phyloP scores from a whole-genome alignment of 768 basidiomycete genomes.

The Hericium coralloides region DNA sequence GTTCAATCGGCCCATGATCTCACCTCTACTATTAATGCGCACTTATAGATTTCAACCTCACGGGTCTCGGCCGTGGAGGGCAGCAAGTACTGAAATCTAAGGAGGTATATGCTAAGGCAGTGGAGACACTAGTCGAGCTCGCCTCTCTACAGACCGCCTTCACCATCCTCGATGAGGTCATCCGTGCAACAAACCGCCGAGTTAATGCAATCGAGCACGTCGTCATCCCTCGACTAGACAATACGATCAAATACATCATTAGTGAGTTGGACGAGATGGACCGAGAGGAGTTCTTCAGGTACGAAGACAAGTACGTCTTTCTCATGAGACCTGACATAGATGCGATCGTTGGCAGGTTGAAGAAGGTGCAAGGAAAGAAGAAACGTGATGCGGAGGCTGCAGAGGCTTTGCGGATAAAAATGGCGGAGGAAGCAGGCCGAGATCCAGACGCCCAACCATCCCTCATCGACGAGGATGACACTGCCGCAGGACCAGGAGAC shows the following conservation, averaged over 20 bases:
- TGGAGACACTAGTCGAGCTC: constrained; percentile 94
- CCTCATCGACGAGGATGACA: constrained; percentile 2
- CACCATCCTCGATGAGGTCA: constrained; percentile 97
- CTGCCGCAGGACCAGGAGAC: constrained; percentile 35
- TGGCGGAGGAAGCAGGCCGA: constrained; percentile 7
- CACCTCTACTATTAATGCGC: neutral
- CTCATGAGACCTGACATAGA: neutral
- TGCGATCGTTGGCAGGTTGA: constrained; percentile 46
- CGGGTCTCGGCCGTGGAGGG: constrained; percentile 92
- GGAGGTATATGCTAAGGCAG: constrained; percentile 95
- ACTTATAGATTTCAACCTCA: constrained; percentile 82
- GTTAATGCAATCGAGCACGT: constrained; percentile 99
- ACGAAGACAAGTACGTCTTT: constrained; percentile 10
- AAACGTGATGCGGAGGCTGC: constrained; percentile 56
- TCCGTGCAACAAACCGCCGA: constrained; percentile 96
- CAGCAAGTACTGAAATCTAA: constrained; percentile 93
- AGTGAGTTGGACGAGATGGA: constrained; percentile 99
- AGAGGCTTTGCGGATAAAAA: constrained; percentile 14
- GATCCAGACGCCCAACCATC: constrained; percentile 3
- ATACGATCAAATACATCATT: constrained; percentile 96
- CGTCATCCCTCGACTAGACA: constrained; percentile 89
- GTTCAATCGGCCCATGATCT: constrained; percentile 2
- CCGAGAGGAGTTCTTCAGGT: constrained; percentile 91
- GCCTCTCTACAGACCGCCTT: constrained; percentile 97
- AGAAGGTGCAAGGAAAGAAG: constrained; percentile 98